These are phyloP conservation scores for Strobilomyces dryophilus DNA, from an alignment of 768 basidiomycete genomes.

Conservation along the genomic window DNA sequence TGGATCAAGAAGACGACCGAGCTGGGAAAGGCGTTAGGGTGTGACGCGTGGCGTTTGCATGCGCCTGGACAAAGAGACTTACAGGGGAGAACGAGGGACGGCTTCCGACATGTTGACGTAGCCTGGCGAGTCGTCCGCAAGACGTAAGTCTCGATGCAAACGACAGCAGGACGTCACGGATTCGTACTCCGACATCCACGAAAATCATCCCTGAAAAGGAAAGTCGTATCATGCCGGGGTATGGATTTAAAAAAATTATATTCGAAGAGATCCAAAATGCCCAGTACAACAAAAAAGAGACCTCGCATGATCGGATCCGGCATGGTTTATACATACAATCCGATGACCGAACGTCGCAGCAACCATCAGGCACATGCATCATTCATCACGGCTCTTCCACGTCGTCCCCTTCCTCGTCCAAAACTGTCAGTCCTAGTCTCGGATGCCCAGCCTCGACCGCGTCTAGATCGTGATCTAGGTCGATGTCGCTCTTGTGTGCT, in stretches of 20 bases:
- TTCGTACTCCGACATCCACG: constrained; percentile 25
- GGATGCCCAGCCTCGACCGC: constrained; percentile 21
- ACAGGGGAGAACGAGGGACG: constrained; percentile 39
- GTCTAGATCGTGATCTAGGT: constrained; percentile 30
- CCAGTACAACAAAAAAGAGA: background rate
- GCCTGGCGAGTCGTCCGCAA: background rate
- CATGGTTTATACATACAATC: constrained; percentile 7
- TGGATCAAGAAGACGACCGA: constrained; percentile 74
- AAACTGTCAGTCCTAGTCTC: constrained; percentile 18
- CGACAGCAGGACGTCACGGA: background rate
- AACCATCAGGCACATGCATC: background rate
- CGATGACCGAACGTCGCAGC: background rate
- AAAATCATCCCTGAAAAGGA: constrained; percentile 24
- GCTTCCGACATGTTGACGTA: constrained; percentile 16
- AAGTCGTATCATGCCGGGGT: background rate
- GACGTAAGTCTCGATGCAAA: background rate
- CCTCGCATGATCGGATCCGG: constrained; percentile 7
- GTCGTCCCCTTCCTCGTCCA: constrained; percentile 35
- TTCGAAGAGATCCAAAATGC: background rate
- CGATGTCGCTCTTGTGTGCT: constrained; percentile 19
- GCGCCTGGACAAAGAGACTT: constrained; percentile 12
- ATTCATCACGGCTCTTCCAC: constrained; percentile 16
- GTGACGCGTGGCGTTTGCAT: background rate
- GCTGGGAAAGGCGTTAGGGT: constrained; percentile 28
- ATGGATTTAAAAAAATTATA: background rate